Evolutionary conservation across 129 eudicot species (phyloP), one percentile per base, ranked within the genome.

Genomic region (Scalesia atractyloides): DNA sequence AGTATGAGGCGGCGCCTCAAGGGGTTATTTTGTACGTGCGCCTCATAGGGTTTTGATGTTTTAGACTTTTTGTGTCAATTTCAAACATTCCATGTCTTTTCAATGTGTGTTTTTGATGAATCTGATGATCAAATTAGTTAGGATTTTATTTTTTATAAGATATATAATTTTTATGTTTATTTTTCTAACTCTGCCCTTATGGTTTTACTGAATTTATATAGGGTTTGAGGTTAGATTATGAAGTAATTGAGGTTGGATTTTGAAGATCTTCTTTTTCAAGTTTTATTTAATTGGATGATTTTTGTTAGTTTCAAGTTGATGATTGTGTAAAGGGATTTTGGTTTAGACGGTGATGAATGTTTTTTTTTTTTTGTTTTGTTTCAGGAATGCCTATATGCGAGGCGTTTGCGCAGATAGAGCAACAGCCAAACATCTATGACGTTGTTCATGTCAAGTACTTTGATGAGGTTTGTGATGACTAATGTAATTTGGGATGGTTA

Each of bases 341-440:
- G 41, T 1, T 15, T 63, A 66, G 64, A 52, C n/a, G 49, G 36
- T 15, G 44, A 51, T 50, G 48, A 50, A 34, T 77, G 6, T 9
- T 5, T 7, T 9, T 5, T 5, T 37, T 4, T 39, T 18, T 18
- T 57, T 1, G 37, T 80, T 63, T 24, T 63, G 73, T 86, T 84
- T 19, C 86, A 94, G 99, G 99, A 60, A 94, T 94, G 97, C 99
- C 99, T 5, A 90, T 94, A 46, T 90, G 93, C 14, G 97, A 94
- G 68, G 99, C 99, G 16, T 90, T 94, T 86, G 93, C 91, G 9
- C 97, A 88, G 65, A 90, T 94, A 46, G 99, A 94, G 71, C 93
- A 90, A 70, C 97, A 94, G 65, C 99, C 97, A 0, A 94, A 84
- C 47, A 84, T 90, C 34, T 94, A 94, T 41, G 99, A 94, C 66